These are phyloP conservation scores for Ustilago loliicola DNA, from an alignment of 1,284 basidiomycete species.

Conservation along the genomic window DNA sequence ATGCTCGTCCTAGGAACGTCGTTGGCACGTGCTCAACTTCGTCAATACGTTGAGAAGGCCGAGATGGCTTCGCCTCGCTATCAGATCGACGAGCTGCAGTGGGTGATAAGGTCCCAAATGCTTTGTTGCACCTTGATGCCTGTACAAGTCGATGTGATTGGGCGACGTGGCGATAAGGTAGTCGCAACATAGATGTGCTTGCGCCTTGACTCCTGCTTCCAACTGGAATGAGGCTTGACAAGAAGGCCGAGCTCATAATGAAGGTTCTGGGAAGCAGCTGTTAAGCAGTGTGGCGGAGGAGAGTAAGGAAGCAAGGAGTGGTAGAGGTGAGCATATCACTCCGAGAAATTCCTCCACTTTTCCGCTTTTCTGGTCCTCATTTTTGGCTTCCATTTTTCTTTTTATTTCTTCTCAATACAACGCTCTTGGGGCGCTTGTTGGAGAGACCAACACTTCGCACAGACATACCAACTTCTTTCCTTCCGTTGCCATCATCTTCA, in stretches of 20 bases:
- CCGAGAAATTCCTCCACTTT: slow-evolving; percentile 5
- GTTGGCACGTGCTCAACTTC: slow-evolving; percentile 42
- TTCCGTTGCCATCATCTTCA: not conserved
- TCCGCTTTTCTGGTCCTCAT: not conserved
- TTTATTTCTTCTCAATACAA: not conserved
- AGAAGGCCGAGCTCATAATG: slow-evolving; percentile 16
- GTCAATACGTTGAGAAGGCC: slow-evolving; percentile 19
- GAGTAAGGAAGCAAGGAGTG: not conserved
- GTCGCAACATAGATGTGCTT: slow-evolving; percentile 24
- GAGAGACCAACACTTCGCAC: not conserved
- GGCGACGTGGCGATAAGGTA: slow-evolving; percentile 7
- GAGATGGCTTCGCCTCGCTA: not conserved
- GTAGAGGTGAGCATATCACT: not conserved
- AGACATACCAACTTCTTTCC: not conserved
- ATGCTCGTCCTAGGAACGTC: slow-evolving; percentile 67
- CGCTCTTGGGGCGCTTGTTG: not conserved
- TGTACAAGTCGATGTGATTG: not conserved
- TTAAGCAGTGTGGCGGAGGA: not conserved
- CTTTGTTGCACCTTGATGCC: not conserved
- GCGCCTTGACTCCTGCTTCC: slow-evolving; percentile 20
- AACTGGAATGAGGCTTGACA: slow-evolving; percentile 13
- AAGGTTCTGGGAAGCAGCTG: not conserved
- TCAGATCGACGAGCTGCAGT: slow-evolving; percentile 16
- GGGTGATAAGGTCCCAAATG: slow-evolving; percentile 10
- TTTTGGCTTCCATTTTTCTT: not conserved